Percentiles rank a stretch among this genome's conserved stretches.
Evolutionary conservation across 1,284 basidiomycete genomes (phyloP).

Genomic region (Rhizoctonia solani): DNA sequence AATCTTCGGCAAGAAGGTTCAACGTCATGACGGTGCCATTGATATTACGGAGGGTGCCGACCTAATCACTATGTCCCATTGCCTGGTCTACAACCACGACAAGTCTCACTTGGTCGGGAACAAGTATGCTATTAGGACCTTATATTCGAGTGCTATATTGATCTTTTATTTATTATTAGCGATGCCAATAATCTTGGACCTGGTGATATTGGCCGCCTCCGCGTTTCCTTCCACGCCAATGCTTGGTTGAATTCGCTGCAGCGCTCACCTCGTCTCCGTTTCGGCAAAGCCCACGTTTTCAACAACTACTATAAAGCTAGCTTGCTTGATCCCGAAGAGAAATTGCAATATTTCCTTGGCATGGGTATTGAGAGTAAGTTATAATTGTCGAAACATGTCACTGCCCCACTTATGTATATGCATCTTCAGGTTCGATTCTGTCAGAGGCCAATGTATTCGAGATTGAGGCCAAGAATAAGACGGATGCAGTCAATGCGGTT

Average conservation of each 20-base stretch:
- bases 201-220: slow-evolving; percentile 30
- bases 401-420: background rate
- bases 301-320: slow-evolving; percentile 33
- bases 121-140: slow-evolving; percentile 4
- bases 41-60: slow-evolving; percentile 33
- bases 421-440: slow-evolving; percentile 13
- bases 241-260: slow-evolving; percentile 29
- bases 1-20: slow-evolving; percentile 32
- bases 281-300: slow-evolving; percentile 32
- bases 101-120: slow-evolving; percentile 33
- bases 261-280: slow-evolving; percentile 32
- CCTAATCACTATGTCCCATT: slow-evolving; percentile 28
- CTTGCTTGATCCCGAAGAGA: slow-evolving; percentile 6
- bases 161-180: background rate
- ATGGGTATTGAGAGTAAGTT: slow-evolving; percentile 34
- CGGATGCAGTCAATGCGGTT: slow-evolving; percentile 19
- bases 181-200: slow-evolving; percentile 31
- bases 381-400: background rate
- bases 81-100: slow-evolving; percentile 20
- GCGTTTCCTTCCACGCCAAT: slow-evolving; percentile 31
- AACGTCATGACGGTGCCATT: slow-evolving; percentile 34
- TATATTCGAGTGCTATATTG: background rate
- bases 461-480: slow-evolving; percentile 1
- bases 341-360: slow-evolving; percentile 28
- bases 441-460: slow-evolving; percentile 33